phyloP scores from a whole-genome alignment of 2,329 filamentous ascomycete species.

The Fusarium domesticum region DNA sequence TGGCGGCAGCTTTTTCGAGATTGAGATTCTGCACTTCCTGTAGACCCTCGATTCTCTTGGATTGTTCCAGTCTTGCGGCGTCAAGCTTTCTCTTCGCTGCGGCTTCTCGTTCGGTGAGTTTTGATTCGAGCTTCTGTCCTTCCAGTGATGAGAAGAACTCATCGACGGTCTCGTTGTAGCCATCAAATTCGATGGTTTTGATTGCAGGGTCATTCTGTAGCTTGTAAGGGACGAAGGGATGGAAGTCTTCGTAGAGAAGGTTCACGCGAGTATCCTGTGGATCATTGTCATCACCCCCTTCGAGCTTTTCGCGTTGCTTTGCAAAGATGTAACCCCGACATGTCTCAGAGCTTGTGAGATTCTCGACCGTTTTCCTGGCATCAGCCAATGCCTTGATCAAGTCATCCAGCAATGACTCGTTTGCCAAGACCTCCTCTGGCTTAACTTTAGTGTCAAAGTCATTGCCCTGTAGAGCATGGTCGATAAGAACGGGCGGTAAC shows the following conservation, averaged over 20 bases:
- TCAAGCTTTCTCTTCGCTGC: constrained; percentile 81
- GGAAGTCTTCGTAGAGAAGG: constrained; percentile 88
- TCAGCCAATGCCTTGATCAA: constrained; percentile 67
- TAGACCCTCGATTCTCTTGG: constrained; percentile 78
- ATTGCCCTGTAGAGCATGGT: constrained; percentile 73
- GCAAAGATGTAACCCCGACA: constrained; percentile 88
- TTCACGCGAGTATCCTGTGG: constrained; percentile 39
- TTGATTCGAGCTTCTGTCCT: constrained; percentile 84
- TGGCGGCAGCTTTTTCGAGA: constrained; percentile 81
- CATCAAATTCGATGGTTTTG: constrained; percentile 71
- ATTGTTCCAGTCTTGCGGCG: constrained; percentile 78
- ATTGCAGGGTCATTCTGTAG: constrained; percentile 65
- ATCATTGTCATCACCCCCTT: constrained; percentile 32
- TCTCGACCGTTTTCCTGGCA: constrained; percentile 66
- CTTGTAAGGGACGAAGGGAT: constrained; percentile 83
- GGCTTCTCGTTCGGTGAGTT: constrained; percentile 76
- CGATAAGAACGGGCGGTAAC: constrained; percentile 80
- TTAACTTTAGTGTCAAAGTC: constrained; percentile 67
- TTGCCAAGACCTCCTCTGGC: constrained; percentile 66
- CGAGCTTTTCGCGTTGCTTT: constrained; percentile 47
- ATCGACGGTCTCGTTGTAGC: constrained; percentile 90
- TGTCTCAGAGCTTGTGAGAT: constrained; percentile 62
- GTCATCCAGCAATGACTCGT: constrained; percentile 60
- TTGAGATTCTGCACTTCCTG: constrained; percentile 80
- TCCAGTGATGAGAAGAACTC: constrained; percentile 97